Percentiles rank a stretch among this genome's conserved stretches.
Conservation (phyloP, 106 monocot genomes). For the Narthecium ossifragum region DNA sequence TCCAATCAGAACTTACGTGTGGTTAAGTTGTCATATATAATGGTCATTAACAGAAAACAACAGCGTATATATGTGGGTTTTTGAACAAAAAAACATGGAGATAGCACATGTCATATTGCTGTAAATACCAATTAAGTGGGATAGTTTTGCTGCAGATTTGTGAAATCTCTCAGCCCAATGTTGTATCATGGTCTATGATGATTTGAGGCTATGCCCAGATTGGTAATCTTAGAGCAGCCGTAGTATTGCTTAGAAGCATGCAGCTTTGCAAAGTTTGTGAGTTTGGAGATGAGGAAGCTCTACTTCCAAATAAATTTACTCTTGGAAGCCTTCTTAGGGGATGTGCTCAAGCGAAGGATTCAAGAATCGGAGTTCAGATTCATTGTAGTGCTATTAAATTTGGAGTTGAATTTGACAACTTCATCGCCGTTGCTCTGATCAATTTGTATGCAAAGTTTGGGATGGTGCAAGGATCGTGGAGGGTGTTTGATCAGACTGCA, state of each 20-base stretch:
- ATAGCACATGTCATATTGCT: too few relatives aligned
- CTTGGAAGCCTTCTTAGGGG: constrained; percentile 44
- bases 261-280: not conserved
- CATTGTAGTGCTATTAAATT: constrained; percentile 35
- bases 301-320: constrained; percentile 24
- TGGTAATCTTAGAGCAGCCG: constrained; percentile 20
- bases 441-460: constrained; percentile 57
- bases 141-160: too few relatives aligned
- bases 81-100: too few relatives aligned
- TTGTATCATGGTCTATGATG: constrained; percentile 9
- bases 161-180: constrained; percentile 22
- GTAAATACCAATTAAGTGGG: too few relatives aligned
- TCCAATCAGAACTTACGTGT: too few relatives aligned
- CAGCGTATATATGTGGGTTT: too few relatives aligned
- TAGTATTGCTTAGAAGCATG: constrained; percentile 19
- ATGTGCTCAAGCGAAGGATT: constrained; percentile 24
- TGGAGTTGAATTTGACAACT: constrained; percentile 34
- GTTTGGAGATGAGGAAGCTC: not conserved
- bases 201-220: constrained; percentile 15
- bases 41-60: too few relatives aligned
- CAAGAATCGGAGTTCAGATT: constrained; percentile 33
- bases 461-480: constrained; percentile 26
- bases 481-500: constrained; percentile 23
- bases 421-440: constrained; percentile 30
- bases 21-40: too few relatives aligned